Conservation (phyloP, 2,329 filamentous ascomycete genomes). For the Orbilia oligospora region DNA sequence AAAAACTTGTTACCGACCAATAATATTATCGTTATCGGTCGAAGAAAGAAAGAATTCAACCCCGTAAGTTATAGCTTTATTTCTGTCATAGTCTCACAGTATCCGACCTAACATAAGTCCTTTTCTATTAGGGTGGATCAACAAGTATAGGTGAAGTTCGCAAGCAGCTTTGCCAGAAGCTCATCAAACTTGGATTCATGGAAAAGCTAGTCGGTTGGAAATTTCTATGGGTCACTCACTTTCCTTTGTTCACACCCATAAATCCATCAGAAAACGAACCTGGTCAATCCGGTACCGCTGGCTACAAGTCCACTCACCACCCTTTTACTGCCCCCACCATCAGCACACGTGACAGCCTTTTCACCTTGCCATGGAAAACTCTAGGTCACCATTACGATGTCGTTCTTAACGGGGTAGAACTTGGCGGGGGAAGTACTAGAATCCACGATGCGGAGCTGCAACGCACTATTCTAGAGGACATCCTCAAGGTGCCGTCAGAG, state of each 20-base stretch:
- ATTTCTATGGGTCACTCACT: conserved; percentile 89
- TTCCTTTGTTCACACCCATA: conserved; percentile 88
- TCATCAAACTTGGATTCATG: conserved; percentile 15
- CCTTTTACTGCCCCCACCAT: conserved; percentile 92
- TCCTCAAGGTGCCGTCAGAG: conserved; percentile 74
- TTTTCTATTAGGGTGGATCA: conserved; percentile 33
- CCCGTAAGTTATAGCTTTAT: conserved; percentile 31
- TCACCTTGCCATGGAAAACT: conserved; percentile 78
- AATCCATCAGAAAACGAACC: conserved; percentile 75
- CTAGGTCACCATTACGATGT: conserved; percentile 94
- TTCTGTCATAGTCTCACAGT: not conserved
- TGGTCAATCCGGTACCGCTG: conserved; percentile 84
- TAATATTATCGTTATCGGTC: conserved; percentile 19
- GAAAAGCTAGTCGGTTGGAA: conserved; percentile 64
- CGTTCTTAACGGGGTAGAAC: conserved; percentile 93
- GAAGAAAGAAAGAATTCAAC: conserved; percentile 42
- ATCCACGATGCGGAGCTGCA: conserved; percentile 89
- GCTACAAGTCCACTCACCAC: conserved; percentile 90
- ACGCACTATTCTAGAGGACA: conserved; percentile 83
- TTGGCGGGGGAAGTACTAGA: conserved; percentile 92
- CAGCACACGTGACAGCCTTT: conserved; percentile 80
- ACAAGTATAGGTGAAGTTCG: conserved; percentile 37
- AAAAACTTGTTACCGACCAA: not conserved
- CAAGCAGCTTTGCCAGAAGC: conserved; percentile 18
- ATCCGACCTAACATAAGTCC: not conserved